These are phyloP conservation scores for Aegilops speltoides DNA, from an alignment of 176 grass and related monocot genomes.

Conservation along the genomic window DNA sequence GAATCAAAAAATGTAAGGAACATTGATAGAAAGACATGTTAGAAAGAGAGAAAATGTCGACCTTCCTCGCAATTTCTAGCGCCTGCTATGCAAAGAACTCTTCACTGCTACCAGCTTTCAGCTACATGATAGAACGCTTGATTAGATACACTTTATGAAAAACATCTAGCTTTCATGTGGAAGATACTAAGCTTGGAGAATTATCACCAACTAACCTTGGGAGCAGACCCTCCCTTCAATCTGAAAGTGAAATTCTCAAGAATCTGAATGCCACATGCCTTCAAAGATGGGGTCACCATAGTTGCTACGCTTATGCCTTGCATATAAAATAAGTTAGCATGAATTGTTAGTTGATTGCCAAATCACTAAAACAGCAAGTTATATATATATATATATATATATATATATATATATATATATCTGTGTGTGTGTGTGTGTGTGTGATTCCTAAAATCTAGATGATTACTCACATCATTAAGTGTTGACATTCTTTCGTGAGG, in stretches of 20 bases:
- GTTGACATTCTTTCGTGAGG: constrained; percentile 67
- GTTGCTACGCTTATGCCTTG: constrained; percentile 48
- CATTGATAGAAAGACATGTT: not conserved
- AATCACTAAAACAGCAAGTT: not conserved
- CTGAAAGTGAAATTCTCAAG: constrained; percentile 50
- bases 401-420: too few relatives aligned
- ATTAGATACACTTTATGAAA: not conserved
- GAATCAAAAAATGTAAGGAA: constrained; percentile 12
- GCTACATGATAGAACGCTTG: constrained; percentile 36
- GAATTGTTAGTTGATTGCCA: not conserved
- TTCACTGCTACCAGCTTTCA: constrained; percentile 63
- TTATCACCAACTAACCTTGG: constrained; percentile 44
- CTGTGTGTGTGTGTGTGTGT: too few relatives aligned
- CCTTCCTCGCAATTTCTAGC: constrained; percentile 91
- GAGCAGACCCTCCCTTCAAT: constrained; percentile 68
- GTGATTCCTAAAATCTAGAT: constrained; percentile 27
- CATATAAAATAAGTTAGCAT: constrained; percentile 15
- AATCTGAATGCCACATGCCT: constrained; percentile 68
- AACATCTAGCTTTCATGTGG: not conserved
- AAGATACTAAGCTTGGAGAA: not conserved
- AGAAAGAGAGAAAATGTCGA: constrained; percentile 21
- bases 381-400: too few relatives aligned
- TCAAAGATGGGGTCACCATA: constrained; percentile 76
- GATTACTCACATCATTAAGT: constrained; percentile 54
- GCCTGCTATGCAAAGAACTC: constrained; percentile 54